Evolutionary conservation across 2,329 filamentous ascomycete species (phyloP).

Genomic region (Monosporascus sp.): DNA sequence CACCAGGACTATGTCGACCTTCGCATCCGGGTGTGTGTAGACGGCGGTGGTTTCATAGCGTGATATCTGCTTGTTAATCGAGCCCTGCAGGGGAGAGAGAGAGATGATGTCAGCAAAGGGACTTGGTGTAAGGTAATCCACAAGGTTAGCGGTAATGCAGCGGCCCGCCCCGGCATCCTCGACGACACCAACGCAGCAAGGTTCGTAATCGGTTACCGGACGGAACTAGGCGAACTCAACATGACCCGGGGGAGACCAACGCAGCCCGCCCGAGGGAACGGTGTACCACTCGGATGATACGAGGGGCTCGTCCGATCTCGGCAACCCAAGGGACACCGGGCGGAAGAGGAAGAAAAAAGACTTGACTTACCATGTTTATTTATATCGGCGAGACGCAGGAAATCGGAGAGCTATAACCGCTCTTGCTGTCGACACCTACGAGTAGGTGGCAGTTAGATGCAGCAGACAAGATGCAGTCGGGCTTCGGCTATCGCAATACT

Average conservation of each 20-base stretch:
- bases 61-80: constrained; percentile 43
- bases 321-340: not conserved
- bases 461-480: not conserved
- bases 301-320: not conserved
- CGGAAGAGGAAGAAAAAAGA: not conserved
- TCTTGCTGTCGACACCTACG: not conserved
- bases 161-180: not conserved
- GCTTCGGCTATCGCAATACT: not conserved
- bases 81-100: constrained; percentile 31
- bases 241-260: not conserved
- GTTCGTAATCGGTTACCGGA: not conserved
- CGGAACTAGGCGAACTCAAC: not conserved
- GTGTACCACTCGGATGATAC: not conserved
- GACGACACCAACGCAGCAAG: not conserved
- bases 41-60: constrained; percentile 56
- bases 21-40: constrained; percentile 53
- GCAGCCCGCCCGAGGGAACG: not conserved
- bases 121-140: not conserved
- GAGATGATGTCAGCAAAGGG: not conserved
- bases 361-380: constrained; percentile 16
- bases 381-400: constrained; percentile 12
- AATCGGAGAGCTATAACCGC: not conserved
- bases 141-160: not conserved
- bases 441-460: not conserved
- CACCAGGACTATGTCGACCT: constrained; percentile 63